Evolutionary conservation across 495 filamentous ascomycete species (phyloP), one percentile per base, ranked within the genome.

Genomic region (Pseudomonodictys pantanalensis): DNA sequence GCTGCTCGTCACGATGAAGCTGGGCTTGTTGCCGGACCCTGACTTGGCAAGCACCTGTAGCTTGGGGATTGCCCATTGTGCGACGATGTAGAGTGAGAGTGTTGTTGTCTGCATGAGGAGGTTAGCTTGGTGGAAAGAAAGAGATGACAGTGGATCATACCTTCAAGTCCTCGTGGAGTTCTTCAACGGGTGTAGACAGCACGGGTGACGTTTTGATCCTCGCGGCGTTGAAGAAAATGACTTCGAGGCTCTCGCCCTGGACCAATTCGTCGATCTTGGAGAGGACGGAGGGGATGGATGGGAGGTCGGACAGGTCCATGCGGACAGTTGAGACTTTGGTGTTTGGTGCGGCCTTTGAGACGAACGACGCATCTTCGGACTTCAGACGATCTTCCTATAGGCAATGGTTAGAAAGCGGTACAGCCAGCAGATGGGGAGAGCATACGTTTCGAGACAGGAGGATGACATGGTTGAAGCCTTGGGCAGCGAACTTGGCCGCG

Each of bases 191-290:
- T 20, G 67, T 64, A 9, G 60, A 56, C 3, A 75, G 59, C 3
- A 76, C 54, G 1, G 65, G 55, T 17, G 64, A 68, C 0, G 62
- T 60, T 1, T 63, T 57, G 1, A 77, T 70, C 2, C 71, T 65
- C 1, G 76, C 75, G 1, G 76, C 71, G 47, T 78, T 78, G 60
- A 65, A 78, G 17, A 76, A 71, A 23, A 78, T 56, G 20, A 63
- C 68, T 23, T 73, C 70, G n/a, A 62, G 15, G 6, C 69, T 54
- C 26, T 69, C 61, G 17, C 71, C 72, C 18, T 23, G 39, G 23
- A 52, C 32, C n/a, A 62, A 24, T 0, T 43, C 43, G 5, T 62
- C 59, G 44, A 62, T 62, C 24, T 56, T 24, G 24, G 43, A 45
- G 6, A 62, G 51, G 0, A 38, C 59, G 15, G 7, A 10, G 0